A percentile compares a stretch with the other conserved stretches of the same genome.
Evolutionary conservation across 2,329 filamentous ascomycete genomes (phyloP).

Genomic region (Sporothrix brasiliensis): DNA sequence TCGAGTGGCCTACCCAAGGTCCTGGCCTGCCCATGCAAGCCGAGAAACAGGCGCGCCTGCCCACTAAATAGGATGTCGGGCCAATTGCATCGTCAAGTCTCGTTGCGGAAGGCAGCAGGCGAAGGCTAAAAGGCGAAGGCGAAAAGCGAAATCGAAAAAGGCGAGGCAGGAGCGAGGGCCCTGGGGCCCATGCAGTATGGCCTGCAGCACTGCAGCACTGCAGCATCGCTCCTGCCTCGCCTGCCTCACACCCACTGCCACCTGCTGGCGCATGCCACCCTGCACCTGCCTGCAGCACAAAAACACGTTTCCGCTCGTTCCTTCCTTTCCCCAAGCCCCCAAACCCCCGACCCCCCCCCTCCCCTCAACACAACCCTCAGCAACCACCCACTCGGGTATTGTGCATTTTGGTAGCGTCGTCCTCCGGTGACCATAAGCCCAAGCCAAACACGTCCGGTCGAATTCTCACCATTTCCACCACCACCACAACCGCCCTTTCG

Average conservation of each 20-base stretch:
- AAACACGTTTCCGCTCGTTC: slow-evolving; percentile 1
- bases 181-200: not conserved
- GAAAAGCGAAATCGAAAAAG: not conserved
- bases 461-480: slow-evolving; percentile 22
- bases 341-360: no score
- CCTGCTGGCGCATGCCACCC: not conserved
- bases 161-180: not conserved
- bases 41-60: slow-evolving; percentile 10
- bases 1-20: not conserved
- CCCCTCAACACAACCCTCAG: slow-evolving; percentile 2
- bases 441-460: slow-evolving; percentile 11
- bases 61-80: not conserved
- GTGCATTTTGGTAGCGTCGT: slow-evolving; percentile 2
- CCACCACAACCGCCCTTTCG: not conserved
- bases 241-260: not conserved
- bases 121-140: not conserved
- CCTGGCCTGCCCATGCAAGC: not conserved
- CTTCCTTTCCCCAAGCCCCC: not conserved
- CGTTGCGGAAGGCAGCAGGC: no score
- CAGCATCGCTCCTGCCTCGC: slow-evolving; percentile 5
- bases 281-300: slow-evolving; percentile 15
- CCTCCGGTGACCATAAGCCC: not conserved
- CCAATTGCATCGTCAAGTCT: slow-evolving; percentile 8
- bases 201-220: not conserved
- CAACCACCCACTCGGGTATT: slow-evolving; percentile 15